phyloP scores from a whole-genome alignment of 1,139 yeast genomes.

The Zygosaccharomyces sapae region DNA sequence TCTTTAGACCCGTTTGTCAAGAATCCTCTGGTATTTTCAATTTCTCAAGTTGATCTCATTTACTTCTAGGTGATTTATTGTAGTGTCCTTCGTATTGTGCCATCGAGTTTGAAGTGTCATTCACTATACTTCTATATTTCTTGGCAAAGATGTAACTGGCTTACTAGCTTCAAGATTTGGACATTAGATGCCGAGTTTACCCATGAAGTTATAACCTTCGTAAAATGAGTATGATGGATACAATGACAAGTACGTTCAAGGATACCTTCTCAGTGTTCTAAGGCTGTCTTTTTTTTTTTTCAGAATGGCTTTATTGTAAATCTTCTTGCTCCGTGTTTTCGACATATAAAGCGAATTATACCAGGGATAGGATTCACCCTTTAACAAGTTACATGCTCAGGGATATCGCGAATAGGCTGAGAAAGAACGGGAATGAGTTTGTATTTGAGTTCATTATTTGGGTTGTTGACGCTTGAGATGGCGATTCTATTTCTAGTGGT shows the following conservation, averaged over 20 bases:
- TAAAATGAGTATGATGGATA: too few species aligned
- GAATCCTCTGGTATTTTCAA: neutral
- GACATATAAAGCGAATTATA: slow-evolving; percentile 5
- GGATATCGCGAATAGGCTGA: neutral
- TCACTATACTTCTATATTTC: neutral
- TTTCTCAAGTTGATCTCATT: neutral
- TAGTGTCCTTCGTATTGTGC: too few species aligned
- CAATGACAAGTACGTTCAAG: too few species aligned
- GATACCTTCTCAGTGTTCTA: too few species aligned
- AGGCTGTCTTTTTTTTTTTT: too few species aligned
- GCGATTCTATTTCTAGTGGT: slow-evolving; percentile 48
- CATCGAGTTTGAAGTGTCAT: too few species aligned
- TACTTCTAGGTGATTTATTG: neutral
- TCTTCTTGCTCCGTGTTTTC: slow-evolving; percentile 4
- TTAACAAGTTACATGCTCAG: neutral
- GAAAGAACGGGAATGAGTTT: slow-evolving; percentile 32
- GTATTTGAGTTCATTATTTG: slow-evolving; percentile 38
- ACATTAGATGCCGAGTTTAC: neutral
- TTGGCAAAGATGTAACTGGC: neutral
- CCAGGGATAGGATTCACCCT: slow-evolving; percentile 1
- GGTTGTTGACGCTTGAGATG: slow-evolving; percentile 50
- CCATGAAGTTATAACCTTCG: neutral
- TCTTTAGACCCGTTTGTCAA: neutral
- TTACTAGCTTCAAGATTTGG: neutral
- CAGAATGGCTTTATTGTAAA: too few species aligned